phyloP scores from a whole-genome alignment of 2,329 filamentous ascomycete genomes.

The Rugonectria rugulosa region DNA sequence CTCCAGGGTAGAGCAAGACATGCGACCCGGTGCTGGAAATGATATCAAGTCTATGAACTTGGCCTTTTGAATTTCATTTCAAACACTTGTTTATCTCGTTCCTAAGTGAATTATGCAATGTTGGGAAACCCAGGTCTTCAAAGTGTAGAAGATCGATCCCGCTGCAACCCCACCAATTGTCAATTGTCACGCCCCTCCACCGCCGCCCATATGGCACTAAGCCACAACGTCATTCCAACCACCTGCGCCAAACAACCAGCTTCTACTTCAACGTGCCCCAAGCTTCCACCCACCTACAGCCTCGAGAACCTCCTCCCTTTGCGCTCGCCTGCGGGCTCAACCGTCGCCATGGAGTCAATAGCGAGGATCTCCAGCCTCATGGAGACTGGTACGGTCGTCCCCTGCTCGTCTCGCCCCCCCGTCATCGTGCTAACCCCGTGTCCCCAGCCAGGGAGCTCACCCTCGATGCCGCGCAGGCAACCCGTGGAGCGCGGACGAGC shows the following conservation, averaged over 20 bases:
- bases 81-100: no score
- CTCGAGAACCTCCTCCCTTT: slow-evolving; percentile 21
- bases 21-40: no score
- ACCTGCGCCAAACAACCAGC: slow-evolving; percentile 11
- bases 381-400: slow-evolving; percentile 80
- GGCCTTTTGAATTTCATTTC: no score
- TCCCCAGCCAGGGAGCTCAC: slow-evolving; percentile 89
- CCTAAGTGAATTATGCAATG: no score
- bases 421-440: slow-evolving; percentile 29
- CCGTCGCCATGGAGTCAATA: slow-evolving; percentile 85
- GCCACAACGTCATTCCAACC: slow-evolving; percentile 38
- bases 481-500: slow-evolving; percentile 69
- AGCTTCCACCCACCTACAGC: slow-evolving; percentile 19
- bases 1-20: no score
- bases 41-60: no score
- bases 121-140: no score
- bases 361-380: slow-evolving; percentile 92
- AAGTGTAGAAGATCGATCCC: no score
- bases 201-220: background rate
- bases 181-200: slow-evolving; percentile 33
- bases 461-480: slow-evolving; percentile 93
- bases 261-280: slow-evolving; percentile 23
- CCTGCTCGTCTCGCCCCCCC: slow-evolving; percentile 15
- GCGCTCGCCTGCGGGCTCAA: slow-evolving; percentile 13
- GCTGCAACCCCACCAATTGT: slow-evolving; percentile 20